A percentile compares a stretch with the other conserved stretches of the same genome.
These are phyloP conservation scores for Salvia splendens DNA, from an alignment of 257 asterid species.

Conservation along the genomic window DNA sequence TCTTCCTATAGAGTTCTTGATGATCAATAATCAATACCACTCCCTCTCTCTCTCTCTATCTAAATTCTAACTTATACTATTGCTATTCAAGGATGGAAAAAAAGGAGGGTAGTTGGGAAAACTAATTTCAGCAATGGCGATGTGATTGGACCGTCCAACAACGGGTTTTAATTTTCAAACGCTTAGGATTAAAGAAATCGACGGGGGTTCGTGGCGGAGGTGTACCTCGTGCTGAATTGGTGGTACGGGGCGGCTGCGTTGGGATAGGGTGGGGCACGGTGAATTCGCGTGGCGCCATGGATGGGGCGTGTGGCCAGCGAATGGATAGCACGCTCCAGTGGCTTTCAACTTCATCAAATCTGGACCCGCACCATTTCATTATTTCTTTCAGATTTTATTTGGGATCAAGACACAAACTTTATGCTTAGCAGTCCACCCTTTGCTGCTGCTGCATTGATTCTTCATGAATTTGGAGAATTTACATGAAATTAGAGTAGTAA, in stretches of 20 bases:
- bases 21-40: slow-evolving; percentile 21
- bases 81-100: neutral
- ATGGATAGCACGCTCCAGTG: slow-evolving; percentile 31
- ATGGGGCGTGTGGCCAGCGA: slow-evolving; percentile 37
- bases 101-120: slow-evolving; percentile 19
- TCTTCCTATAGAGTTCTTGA: slow-evolving; percentile 22
- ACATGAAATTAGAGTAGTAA: neutral
- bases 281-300: slow-evolving; percentile 36
- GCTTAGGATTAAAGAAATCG: neutral
- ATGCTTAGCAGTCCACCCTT: neutral
- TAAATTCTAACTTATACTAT: neutral
- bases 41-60: neutral
- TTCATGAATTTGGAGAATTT: neutral
- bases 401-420: neutral
- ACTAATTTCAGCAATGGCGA: neutral
- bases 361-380: neutral
- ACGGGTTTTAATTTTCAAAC: neutral
- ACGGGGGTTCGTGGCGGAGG: neutral
- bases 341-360: slow-evolving; percentile 2
- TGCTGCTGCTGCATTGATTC: neutral
- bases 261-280: slow-evolving; percentile 26
- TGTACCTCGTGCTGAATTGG: slow-evolving; percentile 20
- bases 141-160: slow-evolving; percentile 7
- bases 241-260: slow-evolving; percentile 23
- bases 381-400: neutral